Base-by-base conservation (phyloP, 2,329 filamentous ascomycete genomes). In the Podosphaera xanthii region DNA sequence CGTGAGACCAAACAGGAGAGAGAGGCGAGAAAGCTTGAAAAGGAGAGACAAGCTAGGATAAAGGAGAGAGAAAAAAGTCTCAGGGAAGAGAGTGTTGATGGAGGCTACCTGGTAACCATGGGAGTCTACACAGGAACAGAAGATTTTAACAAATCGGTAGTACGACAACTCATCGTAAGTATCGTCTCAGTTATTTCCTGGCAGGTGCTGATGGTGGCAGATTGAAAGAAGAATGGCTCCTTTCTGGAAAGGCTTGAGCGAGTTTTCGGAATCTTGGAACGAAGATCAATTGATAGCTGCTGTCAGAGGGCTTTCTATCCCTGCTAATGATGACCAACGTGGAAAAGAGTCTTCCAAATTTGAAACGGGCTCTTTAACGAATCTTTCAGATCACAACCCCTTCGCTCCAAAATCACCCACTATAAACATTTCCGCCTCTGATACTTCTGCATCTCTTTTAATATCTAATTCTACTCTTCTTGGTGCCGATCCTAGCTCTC, bases 271-370 rank as follows among this genome's bases (percentile, higher is more conserved):
- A 31, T 86, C 81, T 58, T 98, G 92, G 92, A 86, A 88, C 10
- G 92, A 98, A 68, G 83, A 92, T 71, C 92, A 98, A 71, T 80
- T 98, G n/a, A 81, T 96, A 66, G 89, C 91, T 60, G 89, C 87
- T 33, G 92, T 85, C 57, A 82, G 88, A 67, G 90, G 87, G 30
- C 77, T 94, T 59, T 81, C 86, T 2, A 82, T 97, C 57, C 92
- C 92, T 10, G 79, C 86, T 6, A 80, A 91, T 54, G 89, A 96
- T 70, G 82, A 90, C 65, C 81, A 88, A 2, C 87, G 87, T 3
- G 79, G 84, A 4, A 86, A 92, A 66, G 77, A 75, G 63, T 12
- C 77, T 76, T 65, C 73, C 75, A 38, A 74, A 69, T 65, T 6
- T 40, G 36, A 40, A 40, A 40, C 10, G 36, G 36, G 36, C 36